Evolutionary conservation across 371 early-diverging fungal species (phyloP), one percentile per base, ranked within the genome.

Genomic region (Circinella minor): DNA sequence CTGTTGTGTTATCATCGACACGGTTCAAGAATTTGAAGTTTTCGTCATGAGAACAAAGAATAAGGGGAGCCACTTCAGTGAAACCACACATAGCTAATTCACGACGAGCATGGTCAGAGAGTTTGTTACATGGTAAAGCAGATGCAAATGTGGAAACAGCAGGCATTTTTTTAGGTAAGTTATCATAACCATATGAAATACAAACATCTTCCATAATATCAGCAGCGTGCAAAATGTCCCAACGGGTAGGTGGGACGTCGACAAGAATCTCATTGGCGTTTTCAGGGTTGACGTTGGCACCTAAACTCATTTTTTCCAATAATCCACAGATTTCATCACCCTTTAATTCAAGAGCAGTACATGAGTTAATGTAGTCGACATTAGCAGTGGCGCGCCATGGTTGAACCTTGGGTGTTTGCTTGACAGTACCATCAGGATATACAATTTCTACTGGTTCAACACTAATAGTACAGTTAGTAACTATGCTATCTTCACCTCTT

Each of bases 191-290:
- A 75, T 96, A 99, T n/a, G 98, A 95, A 69, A 99, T 95, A n/a
- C 98, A 98, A 43, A 99, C 94, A 82, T 99, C 99, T 86, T 99
- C 99, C 90, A 99, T 96, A 63, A 99, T 88, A 86, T 99, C 99
- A 80, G 96, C 96, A 66, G 94, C 92, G 72, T 99, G 99, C 68
- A 99, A 86, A 62, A 99, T 92, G 81, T 99, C 99, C 76, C 93
- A 91, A 65, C 99, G 91, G 51, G 98, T 96, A 15, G 92, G 90
- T 46, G 99, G 98, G 4, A 98, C 90, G 46, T 84, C 82, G n/a
- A 98, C 95, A n/a, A 80, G 77, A 36, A 98, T 72, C 48, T 88
- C 81, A 38, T 89, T 87, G 61, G 84, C 84, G 65, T 91, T 88
- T 55, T 84, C 72, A 6, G 80, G 74, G 65, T 78, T 85, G n/a